Evolutionary conservation across 345 rosid species (phyloP).

Genomic region (Dipteronia sinensis): DNA sequence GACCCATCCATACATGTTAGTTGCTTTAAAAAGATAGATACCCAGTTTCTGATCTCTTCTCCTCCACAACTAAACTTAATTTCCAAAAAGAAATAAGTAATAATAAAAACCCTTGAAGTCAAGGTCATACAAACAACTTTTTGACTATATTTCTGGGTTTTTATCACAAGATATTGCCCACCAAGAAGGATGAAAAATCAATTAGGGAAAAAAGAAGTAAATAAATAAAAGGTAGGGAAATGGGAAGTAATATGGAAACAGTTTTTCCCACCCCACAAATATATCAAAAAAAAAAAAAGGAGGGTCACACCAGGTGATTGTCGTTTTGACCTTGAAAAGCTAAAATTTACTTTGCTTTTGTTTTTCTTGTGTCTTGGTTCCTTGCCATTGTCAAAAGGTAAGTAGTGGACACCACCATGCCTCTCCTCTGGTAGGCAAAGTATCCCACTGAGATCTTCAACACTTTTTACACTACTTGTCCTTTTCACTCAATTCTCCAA

Average conservation of each 20-base stretch:
- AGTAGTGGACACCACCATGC: constrained; percentile 54
- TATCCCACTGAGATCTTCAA: constrained; percentile 63
- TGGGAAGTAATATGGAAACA: constrained; percentile 13
- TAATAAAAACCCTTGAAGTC: too few species aligned
- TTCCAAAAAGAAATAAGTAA: neutral
- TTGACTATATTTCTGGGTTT: constrained; percentile 13
- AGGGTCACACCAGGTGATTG: constrained; percentile 32
- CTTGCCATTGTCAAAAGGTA: constrained; percentile 38
- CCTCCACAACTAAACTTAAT: constrained; percentile 12
- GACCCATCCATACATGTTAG: constrained; percentile 8
- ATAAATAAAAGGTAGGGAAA: constrained; percentile 10
- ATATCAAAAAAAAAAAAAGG: constrained; percentile 4
- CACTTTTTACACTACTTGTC: constrained; percentile 35
- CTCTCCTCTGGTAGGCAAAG: constrained; percentile 53
- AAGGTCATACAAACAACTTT: constrained; percentile 19
- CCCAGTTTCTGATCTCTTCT: constrained; percentile 14
- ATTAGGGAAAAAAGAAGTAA: neutral
- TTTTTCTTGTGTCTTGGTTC: constrained; percentile 21
- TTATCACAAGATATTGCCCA: constrained; percentile 14
- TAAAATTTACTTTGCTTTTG: constrained; percentile 12
- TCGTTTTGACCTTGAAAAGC: constrained; percentile 41
- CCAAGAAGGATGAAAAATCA: constrained; percentile 3
- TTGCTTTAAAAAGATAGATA: constrained; percentile 5
- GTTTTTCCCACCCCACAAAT: constrained; percentile 6
- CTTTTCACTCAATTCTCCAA: constrained; percentile 22